phyloP scores from a whole-genome alignment of 2,329 filamentous ascomycete species.

The Fusarium pseudograminearum region DNA sequence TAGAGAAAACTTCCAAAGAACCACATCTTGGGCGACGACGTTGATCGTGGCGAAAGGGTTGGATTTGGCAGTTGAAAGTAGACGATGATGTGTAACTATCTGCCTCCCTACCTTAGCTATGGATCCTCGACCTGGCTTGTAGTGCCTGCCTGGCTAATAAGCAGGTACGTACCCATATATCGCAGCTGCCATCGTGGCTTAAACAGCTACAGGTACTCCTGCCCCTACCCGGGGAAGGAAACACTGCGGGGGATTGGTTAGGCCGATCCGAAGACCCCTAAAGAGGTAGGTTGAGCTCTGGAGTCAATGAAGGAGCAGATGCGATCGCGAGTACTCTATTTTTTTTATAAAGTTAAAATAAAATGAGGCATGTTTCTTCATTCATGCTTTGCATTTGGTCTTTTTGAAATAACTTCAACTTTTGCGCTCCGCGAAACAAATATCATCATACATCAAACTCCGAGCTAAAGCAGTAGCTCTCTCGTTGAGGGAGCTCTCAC shows the following conservation, averaged over 20 bases:
- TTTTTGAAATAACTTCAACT: not conserved
- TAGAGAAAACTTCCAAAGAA: conserved; percentile 81
- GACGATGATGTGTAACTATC: conserved; percentile 41
- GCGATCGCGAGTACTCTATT: not conserved
- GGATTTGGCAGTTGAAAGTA: conserved; percentile 18
- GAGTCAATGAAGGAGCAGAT: conserved; percentile 1
- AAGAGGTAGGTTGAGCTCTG: conserved; percentile 13
- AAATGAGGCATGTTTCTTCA: not conserved
- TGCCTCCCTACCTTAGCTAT: not conserved
- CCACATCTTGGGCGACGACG: conserved; percentile 65
- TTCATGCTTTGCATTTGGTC: not conserved
- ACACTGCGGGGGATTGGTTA: conserved; percentile 49
- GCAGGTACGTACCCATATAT: conserved; percentile 6
- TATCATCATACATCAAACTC: conserved; percentile 3
- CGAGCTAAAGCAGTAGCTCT: conserved; percentile 9
- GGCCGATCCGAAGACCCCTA: conserved; percentile 49
- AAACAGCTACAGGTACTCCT: not conserved
- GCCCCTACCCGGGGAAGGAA: not conserved
- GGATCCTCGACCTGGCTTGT: not conserved
- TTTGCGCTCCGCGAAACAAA: not conserved
- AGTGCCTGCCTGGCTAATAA: not conserved
- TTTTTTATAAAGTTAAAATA: not conserved
- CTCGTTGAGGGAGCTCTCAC: conserved; percentile 3
- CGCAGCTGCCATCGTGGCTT: conserved; percentile 33
- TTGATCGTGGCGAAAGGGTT: not conserved